Evolutionary conservation across 2,329 filamentous ascomycete genomes (phyloP).

Genomic region (Kalmusia sp.): DNA sequence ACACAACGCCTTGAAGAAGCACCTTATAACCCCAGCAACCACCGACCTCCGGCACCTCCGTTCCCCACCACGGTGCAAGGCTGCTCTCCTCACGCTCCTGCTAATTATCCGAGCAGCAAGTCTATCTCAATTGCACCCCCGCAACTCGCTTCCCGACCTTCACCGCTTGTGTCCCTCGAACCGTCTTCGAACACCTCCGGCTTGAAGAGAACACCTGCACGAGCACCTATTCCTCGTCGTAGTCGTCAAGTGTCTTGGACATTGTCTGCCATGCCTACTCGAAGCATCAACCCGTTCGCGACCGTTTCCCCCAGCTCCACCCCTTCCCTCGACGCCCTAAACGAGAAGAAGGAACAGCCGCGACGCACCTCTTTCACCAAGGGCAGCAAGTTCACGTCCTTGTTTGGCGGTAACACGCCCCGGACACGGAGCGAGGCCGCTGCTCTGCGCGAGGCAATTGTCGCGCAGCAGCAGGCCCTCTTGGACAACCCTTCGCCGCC

Average conservation of each 20-base stretch:
- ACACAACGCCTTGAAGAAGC: slow-evolving; percentile 9
- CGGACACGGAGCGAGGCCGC: slow-evolving; percentile 71
- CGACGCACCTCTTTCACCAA: slow-evolving; percentile 63
- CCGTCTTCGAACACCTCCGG: slow-evolving; percentile 4
- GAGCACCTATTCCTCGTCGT: not conserved
- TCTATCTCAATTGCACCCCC: slow-evolving; percentile 3
- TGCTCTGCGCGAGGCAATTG: slow-evolving; percentile 71
- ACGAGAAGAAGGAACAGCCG: slow-evolving; percentile 61
- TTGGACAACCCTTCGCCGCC: slow-evolving; percentile 69
- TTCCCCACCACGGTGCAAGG: not conserved
- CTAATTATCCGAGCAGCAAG: slow-evolving; percentile 24
- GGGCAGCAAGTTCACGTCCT: slow-evolving; percentile 74
- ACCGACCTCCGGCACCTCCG: slow-evolving; percentile 5
- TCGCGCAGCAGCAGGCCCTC: slow-evolving; percentile 63
- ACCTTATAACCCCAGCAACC: not conserved
- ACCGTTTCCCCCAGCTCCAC: slow-evolving; percentile 58
- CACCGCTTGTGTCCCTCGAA: slow-evolving; percentile 23
- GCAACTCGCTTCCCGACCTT: slow-evolving; percentile 15
- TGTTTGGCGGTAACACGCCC: slow-evolving; percentile 82
- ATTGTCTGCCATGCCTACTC: slow-evolving; percentile 64
- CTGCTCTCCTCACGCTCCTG: slow-evolving; percentile 6
- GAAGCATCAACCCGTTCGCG: slow-evolving; percentile 66
- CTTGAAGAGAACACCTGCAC: slow-evolving; percentile 4
- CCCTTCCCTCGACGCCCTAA: slow-evolving; percentile 58
- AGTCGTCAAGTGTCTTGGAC: slow-evolving; percentile 3